Evolutionary conservation across 495 filamentous ascomycete genomes (phyloP), one percentile per base, ranked within the genome.

Genomic region (Schizothecium vesticola): DNA sequence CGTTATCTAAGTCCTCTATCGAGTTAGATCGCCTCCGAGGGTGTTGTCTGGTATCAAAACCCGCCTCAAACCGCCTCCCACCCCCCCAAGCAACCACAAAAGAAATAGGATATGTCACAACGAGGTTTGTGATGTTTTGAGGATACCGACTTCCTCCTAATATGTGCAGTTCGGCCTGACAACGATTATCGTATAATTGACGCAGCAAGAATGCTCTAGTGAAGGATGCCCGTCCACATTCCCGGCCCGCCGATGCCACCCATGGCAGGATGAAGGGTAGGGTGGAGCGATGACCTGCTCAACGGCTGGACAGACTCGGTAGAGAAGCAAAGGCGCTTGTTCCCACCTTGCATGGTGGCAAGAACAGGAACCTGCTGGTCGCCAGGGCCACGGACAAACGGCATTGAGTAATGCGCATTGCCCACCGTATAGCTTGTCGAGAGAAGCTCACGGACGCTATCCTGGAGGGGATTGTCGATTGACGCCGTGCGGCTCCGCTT

Each of bases 401-500:
- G 70, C 33, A 82, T 80, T 9, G 80, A 74, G 77, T 82, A 84
- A 21, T 73, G 72, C 21, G 67, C 55, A 12, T 77, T 64, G 56
- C 22, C 29, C 25, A 62, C 59, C 12, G 67, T 59, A 31, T 75
- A 79, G 4, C 75, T 75, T 23, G 67, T 68, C 24, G 69, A 67
- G 21, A 89, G 79, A 72, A 88, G 78, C 61, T 89, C 84, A 66
- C 91, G 90, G 56, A 95, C 90, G 68, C 92, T 88, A 61, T 88
- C 87, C 76, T 95, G 92, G 19, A 94, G 81, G 9, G 82, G 75
- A 43, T 79, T 77, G 68, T 93, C 91, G 64, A 90, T 86, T 21
- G 90, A 92, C 24, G 84, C 78, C 5, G 91, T 85, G 51, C 91
- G 85, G 71, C 86, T 87, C 62, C 92, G 89, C 78, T 96, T 96